Evolutionary conservation across 345 rosid species (phyloP).

Genomic region (Gossypium australe): DNA sequence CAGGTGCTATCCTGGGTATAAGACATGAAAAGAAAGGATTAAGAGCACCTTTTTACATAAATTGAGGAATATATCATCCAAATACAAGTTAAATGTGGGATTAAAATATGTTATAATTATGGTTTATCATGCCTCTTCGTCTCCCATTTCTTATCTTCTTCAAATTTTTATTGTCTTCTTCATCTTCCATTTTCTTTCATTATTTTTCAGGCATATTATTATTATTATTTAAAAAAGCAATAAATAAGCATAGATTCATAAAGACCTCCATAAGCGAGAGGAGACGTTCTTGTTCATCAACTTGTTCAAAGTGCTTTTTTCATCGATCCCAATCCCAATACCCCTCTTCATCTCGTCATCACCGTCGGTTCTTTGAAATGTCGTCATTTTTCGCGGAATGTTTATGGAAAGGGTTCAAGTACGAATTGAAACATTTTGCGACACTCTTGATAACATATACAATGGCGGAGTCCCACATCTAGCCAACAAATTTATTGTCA

Average conservation of each 20-base stretch:
- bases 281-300: slow-evolving; percentile 77
- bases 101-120: too few species aligned
- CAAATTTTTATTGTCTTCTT: too few species aligned
- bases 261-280: slow-evolving; percentile 62
- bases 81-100: too few species aligned
- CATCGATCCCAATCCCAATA: slow-evolving; percentile 89
- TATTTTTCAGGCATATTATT: too few species aligned
- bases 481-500: slow-evolving; percentile 18
- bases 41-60: too few species aligned
- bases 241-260: neutral
- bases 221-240: neutral
- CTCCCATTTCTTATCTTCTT: too few species aligned
- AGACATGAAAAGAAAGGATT: too few species aligned
- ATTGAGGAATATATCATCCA: too few species aligned
- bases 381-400: slow-evolving; percentile 4
- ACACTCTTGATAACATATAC: slow-evolving; percentile 46
- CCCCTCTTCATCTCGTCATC: slow-evolving; percentile 11
- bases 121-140: too few species aligned
- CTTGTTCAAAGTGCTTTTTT: slow-evolving; percentile 69
- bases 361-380: neutral
- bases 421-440: slow-evolving; percentile 49
- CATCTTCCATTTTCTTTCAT: too few species aligned
- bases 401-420: slow-evolving; percentile 23
- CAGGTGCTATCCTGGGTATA: too few species aligned
- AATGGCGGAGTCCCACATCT: slow-evolving; percentile 56